A percentile compares a stretch with the other conserved stretches of the same genome.
These are phyloP conservation scores for Begonia masoniana DNA, from an alignment of 306 rosid species.

Conservation along the genomic window DNA sequence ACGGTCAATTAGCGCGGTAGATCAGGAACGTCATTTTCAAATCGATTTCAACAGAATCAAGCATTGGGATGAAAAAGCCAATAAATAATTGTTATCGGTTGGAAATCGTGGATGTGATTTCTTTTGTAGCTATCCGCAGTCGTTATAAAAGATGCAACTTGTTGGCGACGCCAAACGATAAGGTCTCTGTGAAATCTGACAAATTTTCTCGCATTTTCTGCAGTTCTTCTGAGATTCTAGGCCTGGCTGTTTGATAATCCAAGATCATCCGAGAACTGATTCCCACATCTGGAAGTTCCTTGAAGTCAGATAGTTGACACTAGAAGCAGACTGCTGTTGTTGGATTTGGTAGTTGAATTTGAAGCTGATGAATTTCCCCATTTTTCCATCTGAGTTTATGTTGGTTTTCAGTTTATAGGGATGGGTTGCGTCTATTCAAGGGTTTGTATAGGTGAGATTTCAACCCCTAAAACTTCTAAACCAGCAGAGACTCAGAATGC, in stretches of 20 bases:
- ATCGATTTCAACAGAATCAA: not conserved
- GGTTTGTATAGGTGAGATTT: constrained; percentile 63
- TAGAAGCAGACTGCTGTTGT: constrained; percentile 1
- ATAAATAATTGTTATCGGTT: not conserved
- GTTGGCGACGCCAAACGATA: constrained; percentile 14
- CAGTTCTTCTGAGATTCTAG: constrained; percentile 2
- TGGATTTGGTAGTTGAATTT: not conserved
- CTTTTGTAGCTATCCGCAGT: not conserved
- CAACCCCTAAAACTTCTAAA: constrained; percentile 29
- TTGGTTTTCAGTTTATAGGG: constrained; percentile 5
- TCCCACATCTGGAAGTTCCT: too few species aligned
- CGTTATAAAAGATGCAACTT: too few species aligned
- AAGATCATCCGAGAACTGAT: not conserved
- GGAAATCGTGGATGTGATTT: constrained; percentile 3
- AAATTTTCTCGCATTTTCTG: constrained; percentile 1
- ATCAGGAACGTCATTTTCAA: constrained; percentile 17
- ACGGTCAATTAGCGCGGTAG: constrained; percentile 15
- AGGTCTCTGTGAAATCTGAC: constrained; percentile 10
- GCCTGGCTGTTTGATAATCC: constrained; percentile 7
- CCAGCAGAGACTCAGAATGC: constrained; percentile 28
- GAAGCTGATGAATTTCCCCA: constrained; percentile 27
- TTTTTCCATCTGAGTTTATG: constrained; percentile 20
- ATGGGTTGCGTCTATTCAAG: constrained; percentile 95
- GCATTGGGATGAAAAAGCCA: constrained; percentile 1
- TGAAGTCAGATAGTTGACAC: not conserved